A percentile compares a stretch with the other conserved stretches of the same genome.
Conservation (phyloP, 306 rosid genomes). For the Inga oerstediana region DNA sequence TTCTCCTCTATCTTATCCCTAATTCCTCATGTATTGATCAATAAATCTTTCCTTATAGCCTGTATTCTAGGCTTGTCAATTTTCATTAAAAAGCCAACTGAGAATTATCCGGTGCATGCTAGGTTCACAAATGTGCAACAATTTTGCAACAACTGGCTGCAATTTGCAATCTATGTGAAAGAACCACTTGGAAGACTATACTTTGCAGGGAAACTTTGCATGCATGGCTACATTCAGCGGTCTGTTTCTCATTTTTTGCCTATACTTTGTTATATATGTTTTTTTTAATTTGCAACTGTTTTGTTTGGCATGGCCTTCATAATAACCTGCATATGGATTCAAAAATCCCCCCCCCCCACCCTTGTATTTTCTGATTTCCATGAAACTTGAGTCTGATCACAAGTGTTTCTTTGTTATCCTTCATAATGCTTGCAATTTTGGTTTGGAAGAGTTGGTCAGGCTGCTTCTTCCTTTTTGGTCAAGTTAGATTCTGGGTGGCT, state of each 20-base stretch:
- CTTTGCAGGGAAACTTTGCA: conserved; percentile 85
- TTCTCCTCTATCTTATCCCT: neutral
- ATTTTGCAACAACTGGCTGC: conserved; percentile 94
- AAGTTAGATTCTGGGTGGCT: neutral
- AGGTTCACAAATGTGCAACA: conserved; percentile 99
- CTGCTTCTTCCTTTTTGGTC: neutral
- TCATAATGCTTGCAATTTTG: neutral
- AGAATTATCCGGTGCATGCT: conserved; percentile 28
- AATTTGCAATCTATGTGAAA: conserved; percentile 79
- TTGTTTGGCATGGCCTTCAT: conserved; percentile 22
- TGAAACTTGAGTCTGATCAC: conserved; percentile 13
- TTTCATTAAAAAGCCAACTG: conserved; percentile 28
- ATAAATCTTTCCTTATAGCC: conserved; percentile 24
- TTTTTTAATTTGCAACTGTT: conserved; percentile 26
- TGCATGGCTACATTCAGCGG: conserved; percentile 91
- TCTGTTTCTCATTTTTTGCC: conserved; percentile 47
- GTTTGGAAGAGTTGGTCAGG: conserved; percentile 1
- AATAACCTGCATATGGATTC: conserved; percentile 5
- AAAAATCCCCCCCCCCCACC: neutral
- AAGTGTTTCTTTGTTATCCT: conserved; percentile 14
- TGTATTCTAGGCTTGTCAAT: conserved; percentile 10
- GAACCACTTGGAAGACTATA: conserved; percentile 73
- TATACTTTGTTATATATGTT: conserved; percentile 19
- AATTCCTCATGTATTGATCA: neutral
- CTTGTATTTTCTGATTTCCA: conserved; percentile 11